A percentile compares a stretch with the other conserved stretches of the same genome.
These are phyloP conservation scores for Tylopilus vinaceipallidus DNA, from an alignment of 768 basidiomycete genomes.

Conservation along the genomic window DNA sequence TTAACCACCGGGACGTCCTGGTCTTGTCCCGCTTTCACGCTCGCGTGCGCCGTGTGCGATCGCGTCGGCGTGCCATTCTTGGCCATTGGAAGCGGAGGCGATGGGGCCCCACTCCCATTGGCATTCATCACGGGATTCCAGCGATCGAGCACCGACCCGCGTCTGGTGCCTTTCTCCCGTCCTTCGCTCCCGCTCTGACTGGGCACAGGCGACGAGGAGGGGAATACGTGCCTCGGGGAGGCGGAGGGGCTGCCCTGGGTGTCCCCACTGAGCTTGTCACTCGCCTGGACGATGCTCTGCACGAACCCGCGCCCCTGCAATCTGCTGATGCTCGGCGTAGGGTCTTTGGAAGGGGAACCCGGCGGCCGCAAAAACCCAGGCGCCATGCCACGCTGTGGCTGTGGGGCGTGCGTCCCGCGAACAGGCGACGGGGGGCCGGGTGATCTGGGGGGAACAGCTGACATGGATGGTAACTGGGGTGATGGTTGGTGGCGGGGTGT, in stretches of 20 bases:
- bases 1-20: slow-evolving; percentile 25
- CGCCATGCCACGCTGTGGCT: slow-evolving; percentile 43
- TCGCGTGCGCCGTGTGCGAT: slow-evolving; percentile 37
- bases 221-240: slow-evolving; percentile 26
- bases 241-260: slow-evolving; percentile 34
- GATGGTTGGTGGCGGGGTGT: slow-evolving; percentile 30
- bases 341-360: slow-evolving; percentile 58
- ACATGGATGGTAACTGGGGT: slow-evolving; percentile 29
- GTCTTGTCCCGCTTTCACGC: slow-evolving; percentile 21
- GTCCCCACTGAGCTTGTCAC: slow-evolving; percentile 45
- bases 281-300: slow-evolving; percentile 76
- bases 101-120: slow-evolving; percentile 32
- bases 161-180: slow-evolving; percentile 37
- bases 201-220: slow-evolving; percentile 31
- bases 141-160: slow-evolving; percentile 62
- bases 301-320: slow-evolving; percentile 86
- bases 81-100: slow-evolving; percentile 36
- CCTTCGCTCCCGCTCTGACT: slow-evolving; percentile 32
- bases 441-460: slow-evolving; percentile 24
- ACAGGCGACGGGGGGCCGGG: slow-evolving; percentile 37
- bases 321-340: slow-evolving; percentile 78
- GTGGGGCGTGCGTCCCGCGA: slow-evolving; percentile 43
- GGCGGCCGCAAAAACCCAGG: slow-evolving; percentile 55
- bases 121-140: slow-evolving; percentile 51
- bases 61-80: slow-evolving; percentile 40